Conservation (phyloP, 441 rosid genomes). For the Flueggea neowawraea region DNA sequence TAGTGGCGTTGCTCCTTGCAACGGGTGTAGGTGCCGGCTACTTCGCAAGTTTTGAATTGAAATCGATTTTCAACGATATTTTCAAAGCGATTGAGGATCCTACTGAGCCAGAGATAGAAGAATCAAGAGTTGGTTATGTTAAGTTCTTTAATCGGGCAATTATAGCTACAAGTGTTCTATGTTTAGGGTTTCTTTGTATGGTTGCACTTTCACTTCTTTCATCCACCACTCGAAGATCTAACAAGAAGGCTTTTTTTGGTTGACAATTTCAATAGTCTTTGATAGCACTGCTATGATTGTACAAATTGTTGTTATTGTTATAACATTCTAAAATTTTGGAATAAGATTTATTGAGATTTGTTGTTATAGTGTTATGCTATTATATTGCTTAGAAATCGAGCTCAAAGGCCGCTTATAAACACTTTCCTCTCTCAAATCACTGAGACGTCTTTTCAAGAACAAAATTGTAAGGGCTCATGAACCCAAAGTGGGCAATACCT, state of each 20-base stretch:
- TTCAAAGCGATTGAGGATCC: conserved; percentile 1
- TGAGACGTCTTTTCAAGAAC: too few species aligned
- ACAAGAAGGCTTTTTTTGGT: background rate
- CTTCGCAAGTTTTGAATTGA: conserved; percentile 22
- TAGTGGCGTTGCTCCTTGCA: conserved; percentile 24
- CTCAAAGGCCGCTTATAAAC: too few species aligned
- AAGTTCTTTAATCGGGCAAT: conserved; percentile 21
- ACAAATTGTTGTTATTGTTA: too few species aligned
- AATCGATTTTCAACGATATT: background rate
- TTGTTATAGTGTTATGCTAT: too few species aligned
- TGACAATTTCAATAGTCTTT: too few species aligned
- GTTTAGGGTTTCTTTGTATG: conserved; percentile 23
- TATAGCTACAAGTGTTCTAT: conserved; percentile 17
- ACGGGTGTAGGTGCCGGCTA: conserved; percentile 32
- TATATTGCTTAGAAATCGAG: too few species aligned
- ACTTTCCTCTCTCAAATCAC: too few species aligned
- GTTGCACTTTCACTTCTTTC: conserved; percentile 23
- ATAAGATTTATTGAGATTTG: too few species aligned
- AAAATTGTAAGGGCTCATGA: too few species aligned
- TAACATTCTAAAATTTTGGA: too few species aligned
- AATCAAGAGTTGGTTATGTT: background rate
- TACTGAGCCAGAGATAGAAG: background rate
- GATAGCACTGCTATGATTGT: too few species aligned
- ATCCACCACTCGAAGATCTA: conserved; percentile 8
- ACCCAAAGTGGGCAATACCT: too few species aligned